These are phyloP conservation scores for Russula olivacea DNA, from an alignment of 768 basidiomycete genomes.

Conservation along the genomic window DNA sequence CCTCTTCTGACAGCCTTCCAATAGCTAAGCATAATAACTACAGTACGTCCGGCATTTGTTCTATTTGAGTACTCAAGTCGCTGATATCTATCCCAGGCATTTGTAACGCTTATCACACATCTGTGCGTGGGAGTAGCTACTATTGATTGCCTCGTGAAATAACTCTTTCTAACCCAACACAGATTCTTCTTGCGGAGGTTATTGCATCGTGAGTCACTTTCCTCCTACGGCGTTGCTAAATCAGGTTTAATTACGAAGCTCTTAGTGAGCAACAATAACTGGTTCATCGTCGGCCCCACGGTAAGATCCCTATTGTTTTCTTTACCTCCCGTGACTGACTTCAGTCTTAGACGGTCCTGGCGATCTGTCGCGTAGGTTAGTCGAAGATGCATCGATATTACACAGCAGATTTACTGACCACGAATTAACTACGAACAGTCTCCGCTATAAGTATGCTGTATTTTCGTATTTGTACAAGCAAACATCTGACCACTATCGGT, in stretches of 20 bases:
- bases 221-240: neutral
- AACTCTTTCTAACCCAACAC: neutral
- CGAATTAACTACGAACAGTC: conserved; percentile 1
- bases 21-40: conserved; percentile 24
- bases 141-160: neutral
- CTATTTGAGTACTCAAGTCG: neutral
- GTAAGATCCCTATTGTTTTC: conserved; percentile 4
- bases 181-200: conserved; percentile 23
- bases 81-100: neutral
- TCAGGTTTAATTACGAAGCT: neutral
- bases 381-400: neutral
- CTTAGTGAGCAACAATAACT: conserved; percentile 24
- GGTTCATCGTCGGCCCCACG: conserved; percentile 18
- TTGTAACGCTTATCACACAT: conserved; percentile 18
- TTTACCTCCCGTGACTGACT: neutral
- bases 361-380: conserved; percentile 17
- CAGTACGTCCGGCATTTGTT: conserved; percentile 16
- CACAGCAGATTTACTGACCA: neutral
- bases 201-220: conserved; percentile 10
- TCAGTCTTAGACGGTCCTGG: conserved; percentile 8
- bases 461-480: neutral
- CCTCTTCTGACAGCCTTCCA: neutral
- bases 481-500: neutral
- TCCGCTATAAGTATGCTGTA: conserved; percentile 18
- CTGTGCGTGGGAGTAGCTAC: conserved; percentile 12